Evolutionary conservation across 2,329 filamentous ascomycete genomes (phyloP), one percentile per base, ranked within the genome.

Genomic region (Conoideocrella luteorostrata): DNA sequence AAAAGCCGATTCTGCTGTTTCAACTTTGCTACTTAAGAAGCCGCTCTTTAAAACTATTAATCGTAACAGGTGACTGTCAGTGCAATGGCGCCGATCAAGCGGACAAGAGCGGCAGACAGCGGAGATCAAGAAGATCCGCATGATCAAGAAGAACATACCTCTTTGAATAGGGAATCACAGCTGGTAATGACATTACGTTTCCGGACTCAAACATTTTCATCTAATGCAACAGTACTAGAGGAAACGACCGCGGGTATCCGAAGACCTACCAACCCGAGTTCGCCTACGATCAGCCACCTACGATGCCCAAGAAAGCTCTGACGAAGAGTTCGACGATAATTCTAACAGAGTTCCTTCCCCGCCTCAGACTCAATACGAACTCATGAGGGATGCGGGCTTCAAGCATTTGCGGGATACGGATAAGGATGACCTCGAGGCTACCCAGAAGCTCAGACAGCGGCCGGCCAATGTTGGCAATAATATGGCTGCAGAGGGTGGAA

Each of bases 401-500:
- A 67, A 65, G 39, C 78, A 84, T 55, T 62, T 84, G 5, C 62
- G 71, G 22, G 62, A 82, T 45, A 66, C 71, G 28, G 76, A 78
- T 11, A 62, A 68, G 50, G 80, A 84, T 52, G 82, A 86, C 55
- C 63, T 77, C 41, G 71, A 73, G 39, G 82, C 82, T 22, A 86
- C 81, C 9, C 81, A 86, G 57, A 74, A 76, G 22, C 68, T 87
- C 20, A 70, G 72, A 43, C 72, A 67, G 50, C 72, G 70, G 43
- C 63, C 69, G 35, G 56, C 63, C 24, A 66, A 63, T 29, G 64
- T 77, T 42, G 77, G 78, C 11, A 75, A 86, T 18, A 96, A 95
- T 54, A 73, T 80, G 30, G 78, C 85, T 2, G 84, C 88, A 0
- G 85, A 94, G 30, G 84, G 86, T 53, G 90, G 88, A 2, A 91